Percentiles rank a stretch among this genome's conserved stretches.
Evolutionary conservation across 345 rosid genomes (phyloP).

Genomic region (Gossypium raimondii): DNA sequence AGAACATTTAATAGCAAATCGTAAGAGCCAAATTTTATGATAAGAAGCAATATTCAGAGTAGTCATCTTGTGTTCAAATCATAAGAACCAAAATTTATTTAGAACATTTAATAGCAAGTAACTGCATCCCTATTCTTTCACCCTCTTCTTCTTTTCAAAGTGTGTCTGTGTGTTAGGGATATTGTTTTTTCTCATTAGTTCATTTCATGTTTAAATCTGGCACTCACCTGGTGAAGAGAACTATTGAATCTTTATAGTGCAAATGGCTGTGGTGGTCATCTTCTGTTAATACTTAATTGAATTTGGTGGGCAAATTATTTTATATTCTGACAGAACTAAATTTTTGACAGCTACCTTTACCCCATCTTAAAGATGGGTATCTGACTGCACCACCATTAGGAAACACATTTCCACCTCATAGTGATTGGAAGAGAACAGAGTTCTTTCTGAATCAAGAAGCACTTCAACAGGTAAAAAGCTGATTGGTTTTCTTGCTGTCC

Average conservation of each 20-base stretch:
- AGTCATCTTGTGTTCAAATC: not conserved
- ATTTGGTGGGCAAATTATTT: not conserved
- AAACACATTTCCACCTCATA: slow-evolving; percentile 1
- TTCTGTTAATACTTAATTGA: not conserved
- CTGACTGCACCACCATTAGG: slow-evolving; percentile 3
- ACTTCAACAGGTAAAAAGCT: slow-evolving; percentile 1
- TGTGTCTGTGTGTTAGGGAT: not conserved
- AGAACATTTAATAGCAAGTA: not conserved
- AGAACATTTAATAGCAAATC: too few relatives aligned
- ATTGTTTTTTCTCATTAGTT: not conserved
- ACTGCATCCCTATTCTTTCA: not conserved
- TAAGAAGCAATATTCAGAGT: not conserved
- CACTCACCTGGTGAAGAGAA: not conserved
- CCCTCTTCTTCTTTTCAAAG: not conserved
- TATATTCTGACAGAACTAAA: not conserved
- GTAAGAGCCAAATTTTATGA: too few relatives aligned
- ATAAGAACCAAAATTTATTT: not conserved
- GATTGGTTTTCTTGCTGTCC: not conserved
- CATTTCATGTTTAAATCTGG: not conserved
- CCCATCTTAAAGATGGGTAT: slow-evolving; percentile 15
- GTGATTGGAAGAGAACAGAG: slow-evolving; percentile 4
- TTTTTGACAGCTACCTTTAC: slow-evolving; percentile 9
- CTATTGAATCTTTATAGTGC: not conserved
- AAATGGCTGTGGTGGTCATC: not conserved
- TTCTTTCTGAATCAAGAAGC: slow-evolving; percentile 13